Evolutionary conservation across 2,329 filamentous ascomycete species (phyloP), one percentile per base, ranked within the genome.

Genomic region (Neopestalotiopsis rosae): DNA sequence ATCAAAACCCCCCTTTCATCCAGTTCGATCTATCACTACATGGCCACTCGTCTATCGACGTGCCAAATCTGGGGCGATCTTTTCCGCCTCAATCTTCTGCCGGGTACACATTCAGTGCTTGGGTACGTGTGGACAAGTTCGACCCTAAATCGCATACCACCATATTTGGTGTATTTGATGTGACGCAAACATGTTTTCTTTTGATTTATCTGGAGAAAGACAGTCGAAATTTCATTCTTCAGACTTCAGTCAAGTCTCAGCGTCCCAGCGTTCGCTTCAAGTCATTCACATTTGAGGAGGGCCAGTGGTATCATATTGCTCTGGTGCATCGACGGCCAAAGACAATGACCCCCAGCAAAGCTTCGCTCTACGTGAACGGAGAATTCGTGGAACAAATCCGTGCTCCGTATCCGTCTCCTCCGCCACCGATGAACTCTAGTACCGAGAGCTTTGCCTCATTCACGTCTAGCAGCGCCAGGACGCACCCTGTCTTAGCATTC

Each of bases 261-360:
- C 90, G 92, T 69, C 95, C 96, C 2, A 98, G 95, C 79, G 93
- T 99, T 61, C 90, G 96, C 68, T 99, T 99, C 85, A 97, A 96
- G 79, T 92, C 92, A 2, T 89, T 91, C 12, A 84, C 87, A 0
- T 98, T 99, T 76, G 85, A 90, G 74, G 87, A 92, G 71, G 88
- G 90, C 67, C 87, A 85, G 74, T 99, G 96, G 96, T 99, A 99
- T 79, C 96, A 99, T 79, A 89, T 99, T 74, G 94, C 92, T 58
- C 83, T 99, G 70, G 93, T 96, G 30, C 96, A 99, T 80, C 90
- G 92, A 64, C 89, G 91, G 45, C 90, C 92, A 9, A 94, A 91
- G 79, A 89, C 93, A 0, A 90, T 93, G 78, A 88, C 88, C 10
- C 88, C 91, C 2, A 93, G 93, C 75, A 94, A 94, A 75, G 95